phyloP scores from a whole-genome alignment of 148 eudicot genomes.

The Nepenthes gracilis region DNA sequence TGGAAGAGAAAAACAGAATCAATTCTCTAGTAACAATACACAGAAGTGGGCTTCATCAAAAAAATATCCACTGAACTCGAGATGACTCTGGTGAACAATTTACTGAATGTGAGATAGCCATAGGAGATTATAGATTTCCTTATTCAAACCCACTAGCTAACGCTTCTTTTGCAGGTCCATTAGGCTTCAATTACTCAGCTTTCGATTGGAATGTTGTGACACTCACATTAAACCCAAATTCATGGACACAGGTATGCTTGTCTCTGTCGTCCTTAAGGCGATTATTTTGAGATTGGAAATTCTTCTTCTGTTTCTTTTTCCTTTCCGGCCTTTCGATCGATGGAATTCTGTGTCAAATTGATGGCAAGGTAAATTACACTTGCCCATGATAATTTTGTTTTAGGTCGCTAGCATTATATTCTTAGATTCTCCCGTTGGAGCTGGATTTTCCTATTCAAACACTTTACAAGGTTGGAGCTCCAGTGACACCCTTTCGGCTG shows the following conservation, averaged over 20 bases:
- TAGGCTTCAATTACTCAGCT: slow-evolving; percentile 17
- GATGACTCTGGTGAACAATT: too few relatives aligned
- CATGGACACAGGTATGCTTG: slow-evolving; percentile 19
- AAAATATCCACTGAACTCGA: too few relatives aligned
- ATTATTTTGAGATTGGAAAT: neutral
- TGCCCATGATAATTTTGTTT: neutral
- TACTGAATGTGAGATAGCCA: too few relatives aligned
- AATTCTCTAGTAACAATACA: too few relatives aligned
- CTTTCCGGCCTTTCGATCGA: too few relatives aligned
- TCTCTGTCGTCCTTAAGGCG: neutral
- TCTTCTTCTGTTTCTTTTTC: too few relatives aligned
- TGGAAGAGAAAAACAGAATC: too few relatives aligned
- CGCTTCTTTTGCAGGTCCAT: slow-evolving; percentile 26
- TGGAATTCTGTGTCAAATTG: too few relatives aligned
- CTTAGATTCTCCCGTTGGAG: slow-evolving; percentile 15
- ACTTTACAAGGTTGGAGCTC: slow-evolving; percentile 5
- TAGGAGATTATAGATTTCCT: too few relatives aligned
- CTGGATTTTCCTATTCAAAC: slow-evolving; percentile 21
- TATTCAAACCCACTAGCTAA: too few relatives aligned
- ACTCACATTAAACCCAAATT: slow-evolving; percentile 16
- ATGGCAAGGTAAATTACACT: too few relatives aligned
- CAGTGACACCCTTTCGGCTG: slow-evolving; percentile 4
- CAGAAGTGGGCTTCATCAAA: too few relatives aligned
- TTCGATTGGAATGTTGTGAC: slow-evolving; percentile 15
- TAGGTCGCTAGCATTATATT: slow-evolving; percentile 21